Evolutionary conservation across 768 basidiomycete genomes (phyloP), one percentile per base, ranked within the genome.

Genomic region (Tremella mesenterica): DNA sequence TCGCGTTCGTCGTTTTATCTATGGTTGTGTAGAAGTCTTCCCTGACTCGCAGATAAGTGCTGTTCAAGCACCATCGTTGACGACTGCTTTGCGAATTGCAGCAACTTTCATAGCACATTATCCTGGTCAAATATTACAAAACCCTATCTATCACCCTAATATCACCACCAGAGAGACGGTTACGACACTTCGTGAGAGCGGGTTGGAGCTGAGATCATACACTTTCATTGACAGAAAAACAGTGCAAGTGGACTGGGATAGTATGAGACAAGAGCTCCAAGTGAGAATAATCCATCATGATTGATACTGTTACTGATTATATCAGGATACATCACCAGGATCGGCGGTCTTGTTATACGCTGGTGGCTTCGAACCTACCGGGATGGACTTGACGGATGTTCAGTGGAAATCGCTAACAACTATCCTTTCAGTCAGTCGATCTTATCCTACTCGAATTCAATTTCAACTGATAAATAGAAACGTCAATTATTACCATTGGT

Each of bases 291-390:
- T 10, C 1, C 21, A 44, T 44, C 13, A 27, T 16, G 21, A 45
- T 21, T 34, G 25, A 29, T 13, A 48, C 49, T 45, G 33, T 29
- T 38, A 21, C 57, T 56, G 58, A 44, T 71, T 34, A 48, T 76
- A 83, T 48, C 85, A 89, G 2, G 83, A 85, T 67, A 70, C 69
- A 7, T 78, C 81, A 16, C 50, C 59, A 2, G 62, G 61, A 52
- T 82, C 90, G 30, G 81, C 93, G 58, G 86, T 97, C 13, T 80
- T 96, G 55, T 77, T 99, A 18, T 60, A 69, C 45, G 60, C 67
- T 18, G 63, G 69, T 45, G 71, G 71, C 9, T 67, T 52, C 33
- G 60, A 59, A 46, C 73, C 72, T 0, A 92, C 90, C 31, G 71
- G 71, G 3, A 60, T 63, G 25, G 67, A 71, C 36, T 39, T 69